Base-by-base conservation (phyloP, 192 early-diverging fungal species). In the Rhizophagus clarus region DNA sequence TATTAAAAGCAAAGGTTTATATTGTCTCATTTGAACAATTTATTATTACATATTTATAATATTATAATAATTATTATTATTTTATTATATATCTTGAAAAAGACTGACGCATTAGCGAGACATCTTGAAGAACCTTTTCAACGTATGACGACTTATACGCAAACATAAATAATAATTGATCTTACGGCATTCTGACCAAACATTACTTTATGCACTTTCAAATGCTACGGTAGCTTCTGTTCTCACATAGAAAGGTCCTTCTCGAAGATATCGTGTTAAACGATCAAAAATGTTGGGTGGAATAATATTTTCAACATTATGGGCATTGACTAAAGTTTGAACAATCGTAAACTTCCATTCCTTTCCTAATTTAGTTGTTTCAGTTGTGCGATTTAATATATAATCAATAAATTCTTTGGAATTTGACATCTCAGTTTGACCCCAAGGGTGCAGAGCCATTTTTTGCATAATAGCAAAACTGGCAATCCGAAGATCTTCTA, bases 1-100 rank as follows among this genome's bases (percentile, higher is more conserved):
- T 90, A 29, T 78, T 90, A 61, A 90, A 87, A 80, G 86, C 86
- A 28, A 90, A 90, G 82, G 83, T 82, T 61, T 29, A n/a, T 67
- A 1, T 24, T 45, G n/a, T 17, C 61, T n/a, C 24, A 22, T 70
- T n/a, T 32, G 22, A 7, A 37, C n/a, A 6, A 32, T 24, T 78
- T 72, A 2, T 29, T 73, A 37, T 45, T 15, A 20, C 45, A 28
- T 17, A 68, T n/a, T 29, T 8, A n/a, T n/a, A n/a, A n/a, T 2
- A 34, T 15, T 49, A 15, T 78, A 28, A 78, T 12, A 12, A 32
- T 49, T n/a, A 49, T 42, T 74, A 34, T 49, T n/a, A n/a, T n/a
- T n/a, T 73, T 22, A 40, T 37, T 76, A 42, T 29, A 51, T 40
- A 32, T 32, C 32, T 40, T 40, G 34, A 40, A 40, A 56, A 63